A percentile compares a stretch with the other conserved stretches of the same genome.
Evolutionary conservation across 805 yeast species (phyloP).

Genomic region (Zygotorulaspora danielsina): DNA sequence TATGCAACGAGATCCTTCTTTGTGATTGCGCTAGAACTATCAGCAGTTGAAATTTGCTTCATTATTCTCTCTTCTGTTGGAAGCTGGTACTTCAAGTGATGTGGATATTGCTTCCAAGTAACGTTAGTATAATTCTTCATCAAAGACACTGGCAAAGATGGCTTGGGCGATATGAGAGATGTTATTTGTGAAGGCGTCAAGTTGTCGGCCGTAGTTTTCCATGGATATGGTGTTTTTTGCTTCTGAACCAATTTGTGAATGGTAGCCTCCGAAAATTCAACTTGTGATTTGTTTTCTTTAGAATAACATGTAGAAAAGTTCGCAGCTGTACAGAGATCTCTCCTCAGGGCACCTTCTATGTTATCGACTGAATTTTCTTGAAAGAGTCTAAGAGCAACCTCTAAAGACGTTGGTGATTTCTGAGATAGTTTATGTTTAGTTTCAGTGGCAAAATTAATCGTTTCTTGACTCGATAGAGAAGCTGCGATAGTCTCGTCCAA

Average conservation of each 20-base stretch:
- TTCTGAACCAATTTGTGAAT: conserved; percentile 60
- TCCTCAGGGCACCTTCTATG: conserved; percentile 60
- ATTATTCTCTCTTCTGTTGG: conserved; percentile 68
- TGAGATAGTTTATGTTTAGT: conserved; percentile 52
- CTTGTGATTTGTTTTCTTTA: conserved; percentile 30
- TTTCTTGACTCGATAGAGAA: conserved; percentile 45
- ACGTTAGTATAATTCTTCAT: conserved; percentile 31
- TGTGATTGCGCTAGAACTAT: conserved; percentile 64
- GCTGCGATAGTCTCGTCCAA: conserved; percentile 49
- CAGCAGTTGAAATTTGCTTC: conserved; percentile 61
- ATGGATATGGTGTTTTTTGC: conserved; percentile 48
- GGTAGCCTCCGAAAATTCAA: conserved; percentile 67
- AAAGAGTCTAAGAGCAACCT: conserved; percentile 65
- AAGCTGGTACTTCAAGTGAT: conserved; percentile 54
- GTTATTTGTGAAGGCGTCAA: conserved; percentile 19
- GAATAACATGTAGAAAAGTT: conserved; percentile 56
- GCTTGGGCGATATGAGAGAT: conserved; percentile 31
- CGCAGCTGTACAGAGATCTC: conserved; percentile 73
- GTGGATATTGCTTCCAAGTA: conserved; percentile 44
- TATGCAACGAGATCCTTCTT: conserved; percentile 61
- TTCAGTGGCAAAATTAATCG: conserved; percentile 60
- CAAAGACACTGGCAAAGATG: conserved; percentile 32
- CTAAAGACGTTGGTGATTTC: conserved; percentile 76
- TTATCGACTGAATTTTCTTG: conserved; percentile 55
- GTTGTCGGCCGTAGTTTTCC: conserved; percentile 37